Evolutionary conservation across 495 filamentous ascomycete genomes (phyloP), one percentile per base, ranked within the genome.

Genomic region (Aspergillus affinis): DNA sequence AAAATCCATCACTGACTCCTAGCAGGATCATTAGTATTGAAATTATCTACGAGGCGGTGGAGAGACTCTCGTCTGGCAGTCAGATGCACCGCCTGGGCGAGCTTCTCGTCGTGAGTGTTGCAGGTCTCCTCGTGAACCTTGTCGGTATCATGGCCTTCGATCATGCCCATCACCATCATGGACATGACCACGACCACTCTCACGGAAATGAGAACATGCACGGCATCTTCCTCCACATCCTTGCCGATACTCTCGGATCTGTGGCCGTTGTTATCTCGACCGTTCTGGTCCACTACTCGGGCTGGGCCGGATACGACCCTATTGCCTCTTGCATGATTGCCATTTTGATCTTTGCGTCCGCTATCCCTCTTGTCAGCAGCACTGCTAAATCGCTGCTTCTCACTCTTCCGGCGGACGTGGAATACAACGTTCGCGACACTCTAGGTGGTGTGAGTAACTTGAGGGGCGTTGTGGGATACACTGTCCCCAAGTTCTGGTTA

Each of bases 161-260:
- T 36, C 86, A 89, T 65, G 85, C 82, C 15, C 86, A 85, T 56
- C 72, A 69, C 15, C 84, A 86, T 62, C 83, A 85, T 64, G 75
- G 70, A 45, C 89, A 92, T 60, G 85, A 83, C 6, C 91, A 96
- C 67, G 85, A 84, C 46, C 86, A 75, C 63, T 67, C 61, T 58
- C 90, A 95, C 71, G 90, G 90, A 56, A 97, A 95, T 70, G 95
- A 99, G 66, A 99, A 99, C 67, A 98, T 98, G 95, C 87, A 93
- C 61, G 94, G 94, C n/a, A 98, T 99, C 61, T 99, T 93, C 76
- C 78, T 99, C 9, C 94, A 99, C 66, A 90, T 99, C 56, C 79
- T 98, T 4, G 95, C 93, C 9, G 94, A 99, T 69, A 96, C 95
- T 0, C 85, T 98, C 19, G 94, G 94, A 13, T 96, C 92, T 41